Evolutionary conservation across 768 basidiomycete species (phyloP).

Genomic region (Naganishia vishniacii): DNA sequence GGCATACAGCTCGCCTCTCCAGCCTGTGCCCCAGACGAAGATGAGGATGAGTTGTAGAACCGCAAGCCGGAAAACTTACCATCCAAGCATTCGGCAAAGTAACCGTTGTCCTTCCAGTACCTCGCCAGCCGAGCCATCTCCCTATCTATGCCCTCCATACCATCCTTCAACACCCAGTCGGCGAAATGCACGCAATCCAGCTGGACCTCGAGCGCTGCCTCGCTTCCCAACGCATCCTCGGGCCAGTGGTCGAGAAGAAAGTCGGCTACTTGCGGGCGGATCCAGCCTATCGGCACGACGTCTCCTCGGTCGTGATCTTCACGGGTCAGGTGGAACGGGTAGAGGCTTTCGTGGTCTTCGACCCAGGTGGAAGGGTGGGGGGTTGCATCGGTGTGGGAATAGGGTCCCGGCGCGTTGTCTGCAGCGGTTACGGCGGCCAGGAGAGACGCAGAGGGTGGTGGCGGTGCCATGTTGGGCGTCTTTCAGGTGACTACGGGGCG

Average conservation of each 20-base stretch:
- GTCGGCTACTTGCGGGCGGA: constrained; percentile 46
- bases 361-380: constrained; percentile 25
- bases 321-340: constrained; percentile 41
- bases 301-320: constrained; percentile 29
- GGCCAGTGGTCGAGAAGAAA: constrained; percentile 41
- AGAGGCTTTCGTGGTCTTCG: constrained; percentile 28
- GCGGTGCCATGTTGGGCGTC: too few relatives aligned
- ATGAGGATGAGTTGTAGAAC: too few relatives aligned
- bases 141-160: constrained; percentile 34
- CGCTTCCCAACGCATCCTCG: constrained; percentile 26
- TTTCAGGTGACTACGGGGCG: too few relatives aligned
- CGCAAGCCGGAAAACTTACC: constrained; percentile 42
- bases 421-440: constrained; percentile 35
- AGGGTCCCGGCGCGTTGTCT: constrained; percentile 36
- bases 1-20: constrained; percentile 78
- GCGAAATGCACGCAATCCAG: constrained; percentile 35
- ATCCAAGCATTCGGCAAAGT: constrained; percentile 45
- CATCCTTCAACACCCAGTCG: constrained; percentile 54
- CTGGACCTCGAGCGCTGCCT: constrained; percentile 29
- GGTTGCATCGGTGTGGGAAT: constrained; percentile 27
- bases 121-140: constrained; percentile 39
- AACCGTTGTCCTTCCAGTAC: constrained; percentile 44
- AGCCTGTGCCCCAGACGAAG: too few relatives aligned
- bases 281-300: constrained; percentile 50
- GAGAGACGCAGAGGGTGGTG: constrained; percentile 11